These are phyloP conservation scores for Cornus kousa DNA, from an alignment of 148 eudicot genomes.

Conservation along the genomic window DNA sequence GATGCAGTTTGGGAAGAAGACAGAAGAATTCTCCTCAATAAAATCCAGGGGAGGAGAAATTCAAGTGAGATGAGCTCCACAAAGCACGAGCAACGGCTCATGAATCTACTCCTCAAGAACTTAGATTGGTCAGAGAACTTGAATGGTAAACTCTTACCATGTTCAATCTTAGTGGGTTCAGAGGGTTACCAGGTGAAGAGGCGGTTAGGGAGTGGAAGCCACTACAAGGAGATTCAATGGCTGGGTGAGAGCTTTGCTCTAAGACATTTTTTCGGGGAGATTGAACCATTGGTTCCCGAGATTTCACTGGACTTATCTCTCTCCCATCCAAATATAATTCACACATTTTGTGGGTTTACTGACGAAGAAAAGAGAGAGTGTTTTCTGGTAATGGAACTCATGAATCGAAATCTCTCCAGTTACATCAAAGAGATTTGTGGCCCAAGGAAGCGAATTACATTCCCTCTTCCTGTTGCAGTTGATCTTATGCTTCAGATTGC, in stretches of 20 bases:
- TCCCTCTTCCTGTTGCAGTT: conserved; percentile 53
- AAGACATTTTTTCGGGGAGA: conserved; percentile 53
- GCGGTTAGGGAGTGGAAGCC: conserved; percentile 60
- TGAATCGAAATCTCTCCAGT: conserved; percentile 56
- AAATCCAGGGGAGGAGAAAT: conserved; percentile 39
- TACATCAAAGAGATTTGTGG: conserved; percentile 52
- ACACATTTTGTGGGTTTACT: conserved; percentile 47
- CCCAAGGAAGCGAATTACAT: conserved; percentile 50
- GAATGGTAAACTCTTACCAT: conserved; percentile 43
- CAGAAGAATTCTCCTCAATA: conserved; percentile 44
- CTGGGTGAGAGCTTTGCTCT: conserved; percentile 69
- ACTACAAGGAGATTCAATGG: conserved; percentile 79
- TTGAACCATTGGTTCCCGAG: conserved; percentile 38
- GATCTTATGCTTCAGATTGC: conserved; percentile 87
- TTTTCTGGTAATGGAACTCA: conserved; percentile 69
- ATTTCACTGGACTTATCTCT: conserved; percentile 44
- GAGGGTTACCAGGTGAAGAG: conserved; percentile 64
- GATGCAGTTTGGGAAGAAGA: conserved; percentile 60
- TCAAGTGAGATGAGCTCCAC: conserved; percentile 16
- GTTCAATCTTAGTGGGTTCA: conserved; percentile 47
- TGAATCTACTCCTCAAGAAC: conserved; percentile 44
- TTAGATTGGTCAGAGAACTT: conserved; percentile 29
- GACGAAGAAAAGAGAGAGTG: conserved; percentile 70
- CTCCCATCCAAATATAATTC: conserved; percentile 71
- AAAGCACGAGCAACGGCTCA: conserved; percentile 42